Evolutionary conservation across 148 eudicot genomes (phyloP).

Genomic region (Polygonum aviculare): DNA sequence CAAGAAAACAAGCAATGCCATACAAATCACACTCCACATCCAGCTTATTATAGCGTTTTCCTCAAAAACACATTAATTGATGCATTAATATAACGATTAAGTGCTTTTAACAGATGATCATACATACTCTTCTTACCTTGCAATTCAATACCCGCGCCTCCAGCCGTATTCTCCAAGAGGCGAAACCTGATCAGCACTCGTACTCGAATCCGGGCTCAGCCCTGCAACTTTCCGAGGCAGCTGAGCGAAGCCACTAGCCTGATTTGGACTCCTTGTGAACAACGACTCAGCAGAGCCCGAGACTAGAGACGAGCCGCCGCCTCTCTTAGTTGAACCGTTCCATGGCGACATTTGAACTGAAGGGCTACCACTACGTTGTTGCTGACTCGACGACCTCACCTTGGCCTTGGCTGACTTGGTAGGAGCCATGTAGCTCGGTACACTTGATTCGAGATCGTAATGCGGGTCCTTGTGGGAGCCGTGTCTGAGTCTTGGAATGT

Average conservation of each 20-base stretch:
- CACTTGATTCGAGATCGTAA: background rate
- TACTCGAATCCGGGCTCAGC: conserved; percentile 55
- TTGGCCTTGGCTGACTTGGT: conserved; percentile 11
- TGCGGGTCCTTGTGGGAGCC: background rate
- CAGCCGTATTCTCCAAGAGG: conserved; percentile 3
- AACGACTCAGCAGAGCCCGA: conserved; percentile 1
- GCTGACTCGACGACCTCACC: background rate
- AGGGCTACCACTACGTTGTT: background rate
- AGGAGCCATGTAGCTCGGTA: conserved; percentile 13
- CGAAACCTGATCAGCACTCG: conserved; percentile 13
- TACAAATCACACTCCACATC: background rate
- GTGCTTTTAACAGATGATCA: background rate
- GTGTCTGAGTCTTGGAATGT: background rate
- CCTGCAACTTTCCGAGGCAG: conserved; percentile 32
- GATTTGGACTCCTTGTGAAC: conserved; percentile 45
- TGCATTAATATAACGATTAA: background rate
- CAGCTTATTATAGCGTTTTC: conserved; percentile 3
- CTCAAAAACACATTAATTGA: background rate
- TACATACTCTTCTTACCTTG: background rate
- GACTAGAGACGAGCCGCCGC: background rate
- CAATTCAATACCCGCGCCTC: conserved; percentile 29
- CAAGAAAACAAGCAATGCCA: background rate
- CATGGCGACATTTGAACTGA: conserved; percentile 6
- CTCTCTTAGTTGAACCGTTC: background rate
- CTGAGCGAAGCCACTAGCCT: conserved; percentile 16